Base-by-base conservation (phyloP, 129 eudicot genomes). In the Pittosporum tobira region DNA sequence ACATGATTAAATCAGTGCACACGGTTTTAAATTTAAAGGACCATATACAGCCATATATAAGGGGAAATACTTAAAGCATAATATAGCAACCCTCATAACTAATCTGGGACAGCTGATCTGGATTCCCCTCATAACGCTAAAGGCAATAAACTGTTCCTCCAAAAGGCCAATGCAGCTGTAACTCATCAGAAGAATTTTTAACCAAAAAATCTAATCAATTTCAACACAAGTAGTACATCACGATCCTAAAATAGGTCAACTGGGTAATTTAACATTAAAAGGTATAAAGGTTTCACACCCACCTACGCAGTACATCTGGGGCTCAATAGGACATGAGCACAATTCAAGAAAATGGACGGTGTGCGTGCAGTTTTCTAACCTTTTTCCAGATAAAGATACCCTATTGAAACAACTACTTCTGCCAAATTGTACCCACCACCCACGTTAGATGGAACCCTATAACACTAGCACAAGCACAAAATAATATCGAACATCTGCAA, bases 391-490 rank as follows among this genome's bases (percentile, higher is more conserved):
- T 54, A 36, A 54, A 16, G 13, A 13, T 42, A 54, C 59, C n/a
- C 40, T n/a, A 54, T 23, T 23, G 7, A 45, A 45, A 5, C 9
- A 45, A n/a, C 49, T n/a, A 45, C 3, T 15, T 20, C 16, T 8
- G 29, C 28, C 15, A 46, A 58, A 63, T 8, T 48, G 48, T 48
- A 40, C 42, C 57, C 70, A 51, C 54, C 36, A 58, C 55, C 57
- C 51, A 45, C 53, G 28, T 51, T 57, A 48, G 47, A 43, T 23
- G 60, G 58, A 55, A 62, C 54, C 60, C 51, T 67, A 54, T 19
- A 37, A 68, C 40, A 63, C 31, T 64, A 31, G 55, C 49, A 57
- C 51, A 19, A n/a, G n/a, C n/a, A n/a, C n/a, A n/a, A n/a, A n/a
- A n/a, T n/a, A n/a, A n/a, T n/a, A n/a, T n/a, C n/a, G n/a, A n/a